Evolutionary conservation across 257 asterid genomes (phyloP).

Genomic region (Pogostemon cablin): DNA sequence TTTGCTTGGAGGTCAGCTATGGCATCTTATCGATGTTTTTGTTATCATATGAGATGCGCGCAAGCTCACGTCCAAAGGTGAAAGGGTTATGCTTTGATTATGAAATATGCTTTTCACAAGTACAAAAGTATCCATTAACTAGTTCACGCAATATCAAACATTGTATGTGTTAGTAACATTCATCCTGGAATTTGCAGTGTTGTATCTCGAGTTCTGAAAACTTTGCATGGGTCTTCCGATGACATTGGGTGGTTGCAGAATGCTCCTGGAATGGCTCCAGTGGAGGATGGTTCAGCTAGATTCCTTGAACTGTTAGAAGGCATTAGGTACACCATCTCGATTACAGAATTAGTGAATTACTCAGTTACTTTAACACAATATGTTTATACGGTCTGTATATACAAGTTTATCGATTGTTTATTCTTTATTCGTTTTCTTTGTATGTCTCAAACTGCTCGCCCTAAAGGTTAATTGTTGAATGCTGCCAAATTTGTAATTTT

Average conservation of each 20-base stretch:
- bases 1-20: constrained; percentile 58
- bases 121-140: constrained; percentile 3
- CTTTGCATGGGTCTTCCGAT: constrained; percentile 82
- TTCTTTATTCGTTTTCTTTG: too few species aligned
- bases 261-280: constrained; percentile 74
- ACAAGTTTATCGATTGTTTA: too few species aligned
- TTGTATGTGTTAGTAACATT: constrained; percentile 21
- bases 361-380: not conserved
- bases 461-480: constrained; percentile 16
- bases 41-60: constrained; percentile 50
- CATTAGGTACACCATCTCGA: constrained; percentile 56
- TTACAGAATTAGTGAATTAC: not conserved
- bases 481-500: not conserved
- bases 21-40: constrained; percentile 54
- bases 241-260: constrained; percentile 94
- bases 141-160: constrained; percentile 15
- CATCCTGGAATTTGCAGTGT: constrained; percentile 44
- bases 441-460: not conserved
- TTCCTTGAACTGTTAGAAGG: constrained; percentile 71
- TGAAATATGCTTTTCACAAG: not conserved
- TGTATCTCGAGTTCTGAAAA: constrained; percentile 53
- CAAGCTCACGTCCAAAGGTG: constrained; percentile 59
- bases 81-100: constrained; percentile 23
- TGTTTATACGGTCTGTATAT: not conserved
- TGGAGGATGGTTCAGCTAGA: constrained; percentile 83